phyloP scores from a whole-genome alignment of 306 rosid genomes.

The Ziziphus jujuba region DNA sequence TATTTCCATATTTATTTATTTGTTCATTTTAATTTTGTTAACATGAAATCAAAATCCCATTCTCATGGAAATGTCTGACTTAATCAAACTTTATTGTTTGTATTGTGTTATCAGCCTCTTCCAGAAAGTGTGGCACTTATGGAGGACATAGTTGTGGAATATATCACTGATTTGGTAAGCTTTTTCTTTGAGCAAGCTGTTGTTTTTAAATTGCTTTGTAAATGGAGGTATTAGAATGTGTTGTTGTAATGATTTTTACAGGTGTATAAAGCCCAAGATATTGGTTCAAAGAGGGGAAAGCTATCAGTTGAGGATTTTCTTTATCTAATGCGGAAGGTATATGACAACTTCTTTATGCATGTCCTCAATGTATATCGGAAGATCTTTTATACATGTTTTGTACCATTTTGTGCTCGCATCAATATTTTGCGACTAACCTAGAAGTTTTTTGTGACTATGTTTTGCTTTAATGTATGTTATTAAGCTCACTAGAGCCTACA shows the following conservation, averaged over 20 bases:
- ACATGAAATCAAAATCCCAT: background rate
- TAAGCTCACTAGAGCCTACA: too few species aligned
- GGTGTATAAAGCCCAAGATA: conserved; percentile 94
- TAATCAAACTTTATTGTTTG: background rate
- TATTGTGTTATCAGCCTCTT: conserved; percentile 60
- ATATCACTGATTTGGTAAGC: conserved; percentile 76
- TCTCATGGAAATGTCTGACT: background rate
- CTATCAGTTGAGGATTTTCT: conserved; percentile 85
- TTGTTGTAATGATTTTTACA: conserved; percentile 27
- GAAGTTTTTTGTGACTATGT: too few species aligned
- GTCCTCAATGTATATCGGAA: too few species aligned
- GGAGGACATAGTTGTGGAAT: conserved; percentile 93
- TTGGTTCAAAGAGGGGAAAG: conserved; percentile 89
- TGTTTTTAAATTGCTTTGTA: background rate
- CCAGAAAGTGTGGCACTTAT: conserved; percentile 86
- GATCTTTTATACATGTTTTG: too few species aligned
- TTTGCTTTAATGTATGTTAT: too few species aligned
- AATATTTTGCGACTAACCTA: too few species aligned
- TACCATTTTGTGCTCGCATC: too few species aligned
- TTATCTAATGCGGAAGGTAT: conserved; percentile 88
- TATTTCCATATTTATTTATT: too few species aligned
- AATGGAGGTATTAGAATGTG: conserved; percentile 14
- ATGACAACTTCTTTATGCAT: too few species aligned
- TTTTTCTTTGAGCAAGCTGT: background rate
- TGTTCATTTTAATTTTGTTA: too few species aligned